These are phyloP conservation scores for Darksidea phi DNA, from an alignment of 495 filamentous ascomycete genomes.

Conservation along the genomic window DNA sequence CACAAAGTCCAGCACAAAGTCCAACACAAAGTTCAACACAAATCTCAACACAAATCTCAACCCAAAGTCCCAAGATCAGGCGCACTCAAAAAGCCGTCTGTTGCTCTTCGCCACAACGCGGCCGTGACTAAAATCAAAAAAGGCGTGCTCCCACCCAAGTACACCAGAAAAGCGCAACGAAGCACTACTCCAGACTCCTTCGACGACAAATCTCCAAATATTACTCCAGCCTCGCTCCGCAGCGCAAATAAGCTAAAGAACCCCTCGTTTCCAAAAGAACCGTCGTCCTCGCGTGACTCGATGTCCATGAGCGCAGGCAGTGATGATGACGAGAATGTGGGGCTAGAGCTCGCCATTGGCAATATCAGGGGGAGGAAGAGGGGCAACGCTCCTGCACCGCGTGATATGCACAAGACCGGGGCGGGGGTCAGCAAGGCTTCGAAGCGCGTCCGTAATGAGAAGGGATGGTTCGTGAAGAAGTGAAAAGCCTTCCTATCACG, in stretches of 20 bases:
- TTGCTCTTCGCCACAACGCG: too few relatives aligned
- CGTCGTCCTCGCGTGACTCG: background rate
- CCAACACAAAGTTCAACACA: too few relatives aligned
- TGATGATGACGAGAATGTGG: constrained; percentile 5
- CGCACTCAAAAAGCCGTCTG: too few relatives aligned
- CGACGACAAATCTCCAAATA: constrained; percentile 19
- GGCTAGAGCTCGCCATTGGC: background rate
- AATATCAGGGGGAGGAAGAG: background rate
- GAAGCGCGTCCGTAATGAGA: background rate
- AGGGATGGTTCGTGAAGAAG: background rate
- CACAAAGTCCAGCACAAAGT: too few relatives aligned
- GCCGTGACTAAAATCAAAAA: background rate
- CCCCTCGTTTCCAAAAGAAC: background rate
- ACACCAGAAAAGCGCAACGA: background rate
- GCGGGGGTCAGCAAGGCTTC: constrained; percentile 7
- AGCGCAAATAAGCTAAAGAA: constrained; percentile 7
- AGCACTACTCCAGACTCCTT: background rate
- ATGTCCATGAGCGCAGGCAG: background rate
- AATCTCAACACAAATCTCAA: too few relatives aligned
- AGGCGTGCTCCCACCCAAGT: background rate
- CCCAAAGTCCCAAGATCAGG: too few relatives aligned
- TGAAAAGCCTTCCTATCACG: background rate
- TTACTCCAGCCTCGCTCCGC: constrained; percentile 28
- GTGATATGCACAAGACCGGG: constrained; percentile 3
- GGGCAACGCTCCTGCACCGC: background rate